Base-by-base conservation (phyloP, 1,284 basidiomycete species). In the Ceratobasidium sp. region DNA sequence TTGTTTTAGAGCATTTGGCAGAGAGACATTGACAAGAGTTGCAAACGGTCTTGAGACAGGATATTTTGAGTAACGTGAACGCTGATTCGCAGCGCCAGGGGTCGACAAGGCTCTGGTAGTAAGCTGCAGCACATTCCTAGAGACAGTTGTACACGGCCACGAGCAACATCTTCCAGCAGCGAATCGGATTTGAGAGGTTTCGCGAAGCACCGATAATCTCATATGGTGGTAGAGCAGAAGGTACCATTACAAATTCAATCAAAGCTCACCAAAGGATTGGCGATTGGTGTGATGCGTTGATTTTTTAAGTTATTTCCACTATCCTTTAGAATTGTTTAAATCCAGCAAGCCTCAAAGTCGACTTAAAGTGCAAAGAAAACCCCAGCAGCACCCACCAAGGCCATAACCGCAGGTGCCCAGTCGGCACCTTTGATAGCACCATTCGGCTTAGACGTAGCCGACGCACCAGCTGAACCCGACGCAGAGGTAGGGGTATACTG, bases 401-500 rank as follows among this genome's bases (percentile, higher is more conserved):
- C 37, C 14, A 37, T 37, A 46, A 46, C 39, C 5, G 39, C 43
- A 24, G 61, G 61, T 24, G 61, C 61, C 61, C 61, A 63, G 13
- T 63, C 61, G 29, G 61, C 34, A 27, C 54, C 54, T 39, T 43
- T 63, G 37, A 63, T 11, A 14, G 61, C 61, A 27, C 39, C 61
- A 27, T 63, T 63, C 19, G 61, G 43, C n/a, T n/a, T 48, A 13
- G 61, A 24, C 4, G 61, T 63, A 24, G 61, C 39, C 8, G 61
- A 43, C 1, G 61, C 37, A 19, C 22, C 34, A 27, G 16, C 22
- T 6, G 56, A 59, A 11, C 29, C 54, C 5, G 54, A 56, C 24
- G 24, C 29, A 31, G 73, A 65, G 39, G 62, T 54, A 31, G 73
- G 62, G 1, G 73, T 74, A 34, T 72, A 75, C 46, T 76, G 66